These are phyloP conservation scores for Sisymbrium irio DNA, from an alignment of 345 rosid genomes.

Conservation along the genomic window DNA sequence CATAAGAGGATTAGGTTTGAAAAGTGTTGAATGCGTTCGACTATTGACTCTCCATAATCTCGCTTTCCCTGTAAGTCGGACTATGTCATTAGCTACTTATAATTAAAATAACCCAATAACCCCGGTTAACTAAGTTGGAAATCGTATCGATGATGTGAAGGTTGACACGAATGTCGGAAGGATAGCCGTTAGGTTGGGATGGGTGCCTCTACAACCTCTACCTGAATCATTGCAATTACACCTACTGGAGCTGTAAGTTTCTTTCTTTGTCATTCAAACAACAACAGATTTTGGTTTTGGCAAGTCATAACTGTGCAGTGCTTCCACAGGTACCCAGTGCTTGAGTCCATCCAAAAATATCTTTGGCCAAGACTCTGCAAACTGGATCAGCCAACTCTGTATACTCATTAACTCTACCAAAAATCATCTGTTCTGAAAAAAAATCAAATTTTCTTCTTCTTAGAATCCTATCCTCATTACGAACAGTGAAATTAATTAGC, in stretches of 20 bases:
- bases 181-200: slow-evolving; percentile 93
- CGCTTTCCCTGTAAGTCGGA: slow-evolving; percentile 82
- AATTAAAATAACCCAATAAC: not conserved
- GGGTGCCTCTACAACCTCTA: slow-evolving; percentile 94
- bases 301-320: slow-evolving; percentile 28
- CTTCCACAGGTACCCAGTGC: slow-evolving; percentile 69
- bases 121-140: slow-evolving; percentile 10
- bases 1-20: slow-evolving; percentile 77
- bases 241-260: slow-evolving; percentile 81
- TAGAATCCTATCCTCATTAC: not conserved
- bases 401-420: slow-evolving; percentile 34
- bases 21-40: slow-evolving; percentile 95
- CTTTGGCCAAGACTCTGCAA: slow-evolving; percentile 98
- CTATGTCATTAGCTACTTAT: slow-evolving; percentile 7
- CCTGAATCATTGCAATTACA: slow-evolving; percentile 94
- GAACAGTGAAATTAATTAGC: slow-evolving; percentile 20
- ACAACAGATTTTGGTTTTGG: not conserved
- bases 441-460: not conserved
- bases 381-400: slow-evolving; percentile 87
- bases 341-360: slow-evolving; percentile 85
- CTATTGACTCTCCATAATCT: slow-evolving; percentile 88
- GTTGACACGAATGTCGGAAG: slow-evolving; percentile 98
- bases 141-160: slow-evolving; percentile 41
- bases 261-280: slow-evolving; percentile 12
- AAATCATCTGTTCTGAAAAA: slow-evolving; percentile 1